phyloP scores from a whole-genome alignment of 2,329 filamentous ascomycete genomes.

The Colletotrichum camelliae region DNA sequence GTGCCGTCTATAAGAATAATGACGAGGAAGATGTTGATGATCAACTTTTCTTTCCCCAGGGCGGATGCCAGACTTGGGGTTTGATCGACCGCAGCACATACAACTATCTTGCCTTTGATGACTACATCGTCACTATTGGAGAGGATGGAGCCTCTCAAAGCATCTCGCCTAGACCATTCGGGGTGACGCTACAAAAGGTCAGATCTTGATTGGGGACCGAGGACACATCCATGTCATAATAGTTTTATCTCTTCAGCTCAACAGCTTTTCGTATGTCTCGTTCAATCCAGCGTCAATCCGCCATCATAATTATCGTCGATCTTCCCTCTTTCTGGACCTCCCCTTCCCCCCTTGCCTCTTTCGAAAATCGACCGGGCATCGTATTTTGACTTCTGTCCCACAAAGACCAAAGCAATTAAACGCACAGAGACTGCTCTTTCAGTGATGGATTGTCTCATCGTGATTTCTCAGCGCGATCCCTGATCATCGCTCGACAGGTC shows the following conservation, averaged over 20 bases:
- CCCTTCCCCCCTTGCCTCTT: not conserved
- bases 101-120: constrained; percentile 33
- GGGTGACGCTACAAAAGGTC: not conserved
- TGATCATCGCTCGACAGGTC: not conserved
- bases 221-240: not conserved
- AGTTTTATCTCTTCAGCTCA: no score
- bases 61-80: constrained; percentile 36
- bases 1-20: constrained; percentile 34
- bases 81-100: constrained; percentile 36
- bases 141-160: not conserved
- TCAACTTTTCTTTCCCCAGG: constrained; percentile 32
- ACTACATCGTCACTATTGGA: constrained; percentile 30
- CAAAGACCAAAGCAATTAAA: no score
- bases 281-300: not conserved
- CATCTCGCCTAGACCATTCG: constrained; percentile 1
- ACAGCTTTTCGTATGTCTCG: not conserved
- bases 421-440: not conserved
- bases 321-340: no score
- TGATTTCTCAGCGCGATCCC: not conserved
- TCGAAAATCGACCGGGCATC: not conserved
- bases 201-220: not conserved
- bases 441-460: not conserved
- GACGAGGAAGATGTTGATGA: constrained; percentile 24
- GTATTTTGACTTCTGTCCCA: no score
- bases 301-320: no score